Evolutionary conservation across 2,329 filamentous ascomycete species (phyloP).

Genomic region (Ascochyta lentis): DNA sequence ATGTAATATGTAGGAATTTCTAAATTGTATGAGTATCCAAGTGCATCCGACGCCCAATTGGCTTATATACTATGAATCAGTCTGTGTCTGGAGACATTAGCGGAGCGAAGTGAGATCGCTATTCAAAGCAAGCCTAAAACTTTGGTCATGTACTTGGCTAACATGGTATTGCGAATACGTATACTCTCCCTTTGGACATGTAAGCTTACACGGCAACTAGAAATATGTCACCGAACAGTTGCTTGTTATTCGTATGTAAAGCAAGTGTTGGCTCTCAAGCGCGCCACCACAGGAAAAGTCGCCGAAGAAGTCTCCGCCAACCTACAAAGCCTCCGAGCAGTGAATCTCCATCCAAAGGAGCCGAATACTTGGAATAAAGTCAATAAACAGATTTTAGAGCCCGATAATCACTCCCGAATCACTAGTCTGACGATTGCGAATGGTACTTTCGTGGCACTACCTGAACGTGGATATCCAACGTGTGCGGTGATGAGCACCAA

Average conservation of each 20-base stretch:
- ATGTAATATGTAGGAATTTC: background rate
- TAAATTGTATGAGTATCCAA: background rate
- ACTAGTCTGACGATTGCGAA: too few species aligned
- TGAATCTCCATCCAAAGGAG: background rate
- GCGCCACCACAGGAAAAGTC: background rate
- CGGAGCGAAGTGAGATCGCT: background rate
- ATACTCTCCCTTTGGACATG: background rate
- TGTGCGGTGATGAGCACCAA: too few species aligned
- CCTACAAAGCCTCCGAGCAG: background rate
- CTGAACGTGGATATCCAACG: too few species aligned
- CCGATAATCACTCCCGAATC: too few species aligned
- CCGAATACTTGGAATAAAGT: background rate
- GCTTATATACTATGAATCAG: background rate
- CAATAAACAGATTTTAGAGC: background rate
- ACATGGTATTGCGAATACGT: background rate
- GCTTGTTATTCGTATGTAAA: background rate
- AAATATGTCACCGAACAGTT: background rate
- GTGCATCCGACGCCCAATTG: background rate
- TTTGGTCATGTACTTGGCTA: background rate
- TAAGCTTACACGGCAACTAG: background rate
- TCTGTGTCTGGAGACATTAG: background rate
- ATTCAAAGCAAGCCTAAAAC: background rate
- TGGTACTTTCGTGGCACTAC: too few species aligned
- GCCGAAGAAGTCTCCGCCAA: slow-evolving; percentile 8
- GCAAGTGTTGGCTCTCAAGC: background rate